Evolutionary conservation across 768 basidiomycete species (phyloP).

Genomic region (Cystobasidiopsis lactophilus): DNA sequence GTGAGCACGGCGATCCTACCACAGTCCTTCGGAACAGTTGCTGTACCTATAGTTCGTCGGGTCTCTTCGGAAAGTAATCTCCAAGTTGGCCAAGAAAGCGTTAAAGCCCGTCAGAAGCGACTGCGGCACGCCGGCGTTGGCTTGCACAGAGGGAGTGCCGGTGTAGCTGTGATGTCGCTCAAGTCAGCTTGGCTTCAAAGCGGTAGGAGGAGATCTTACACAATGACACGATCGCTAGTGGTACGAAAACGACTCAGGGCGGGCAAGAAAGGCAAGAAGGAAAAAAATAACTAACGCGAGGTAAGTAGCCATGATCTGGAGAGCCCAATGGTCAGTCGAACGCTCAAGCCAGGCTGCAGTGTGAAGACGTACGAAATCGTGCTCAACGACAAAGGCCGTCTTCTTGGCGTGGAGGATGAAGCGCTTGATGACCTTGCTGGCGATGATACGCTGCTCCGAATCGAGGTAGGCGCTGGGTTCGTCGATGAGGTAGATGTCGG

Average conservation of each 20-base stretch:
- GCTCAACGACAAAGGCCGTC: conserved; percentile 96
- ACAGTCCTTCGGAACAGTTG: no score
- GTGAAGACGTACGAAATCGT: conserved; percentile 90
- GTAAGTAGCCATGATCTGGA: conserved; percentile 98
- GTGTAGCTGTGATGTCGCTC: conserved; percentile 19
- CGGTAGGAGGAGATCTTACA: conserved; percentile 43
- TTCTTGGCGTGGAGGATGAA: neutral
- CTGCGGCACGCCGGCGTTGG: conserved; percentile 82
- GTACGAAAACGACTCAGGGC: no score
- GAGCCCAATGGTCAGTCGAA: no score
- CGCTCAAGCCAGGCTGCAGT: no score
- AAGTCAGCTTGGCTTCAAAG: neutral
- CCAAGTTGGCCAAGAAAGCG: conserved; percentile 77
- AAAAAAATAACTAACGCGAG: no score
- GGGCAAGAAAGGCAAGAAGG: no score
- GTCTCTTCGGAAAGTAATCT: conserved; percentile 95
- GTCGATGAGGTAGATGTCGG: conserved; percentile 81
- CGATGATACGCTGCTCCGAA: conserved; percentile 97
- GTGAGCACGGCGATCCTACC: no score
- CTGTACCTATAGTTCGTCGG: conserved; percentile 43
- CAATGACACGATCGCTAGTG: conserved; percentile 87
- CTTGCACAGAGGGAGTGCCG: conserved; percentile 52
- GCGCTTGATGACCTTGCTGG: conserved; percentile 94
- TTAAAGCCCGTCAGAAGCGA: conserved; percentile 93
- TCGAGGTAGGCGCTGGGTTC: conserved; percentile 85